Conservation (phyloP, 2,329 filamentous ascomycete genomes). For the Aspergillus sp. region DNA sequence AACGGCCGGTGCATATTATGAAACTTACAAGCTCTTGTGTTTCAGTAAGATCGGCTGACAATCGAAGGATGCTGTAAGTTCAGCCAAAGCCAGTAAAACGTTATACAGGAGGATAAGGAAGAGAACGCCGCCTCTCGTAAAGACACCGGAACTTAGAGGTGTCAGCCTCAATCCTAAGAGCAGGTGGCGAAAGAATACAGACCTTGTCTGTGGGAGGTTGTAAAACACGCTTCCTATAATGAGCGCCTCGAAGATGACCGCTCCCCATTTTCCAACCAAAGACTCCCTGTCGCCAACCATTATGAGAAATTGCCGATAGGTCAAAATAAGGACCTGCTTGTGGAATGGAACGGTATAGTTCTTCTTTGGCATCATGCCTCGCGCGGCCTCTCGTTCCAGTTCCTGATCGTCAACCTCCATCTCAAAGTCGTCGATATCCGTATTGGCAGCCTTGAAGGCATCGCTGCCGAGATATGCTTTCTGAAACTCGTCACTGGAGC, state of each 20-base stretch:
- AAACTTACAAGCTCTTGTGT: conserved; percentile 53
- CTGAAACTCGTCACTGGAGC: conserved; percentile 48
- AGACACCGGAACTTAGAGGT: conserved; percentile 40
- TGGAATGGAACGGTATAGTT: conserved; percentile 45
- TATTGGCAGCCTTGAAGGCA: conserved; percentile 33
- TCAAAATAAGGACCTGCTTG: conserved; percentile 43
- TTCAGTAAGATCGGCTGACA: conserved; percentile 58
- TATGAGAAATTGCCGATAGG: conserved; percentile 46
- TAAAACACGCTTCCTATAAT: conserved; percentile 45
- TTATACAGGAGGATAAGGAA: conserved; percentile 58
- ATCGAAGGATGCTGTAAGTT: conserved; percentile 52
- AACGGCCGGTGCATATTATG: neutral
- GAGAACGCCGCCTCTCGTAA: conserved; percentile 51
- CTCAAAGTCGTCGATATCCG: conserved; percentile 48
- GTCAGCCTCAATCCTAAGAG: neutral
- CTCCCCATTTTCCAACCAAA: conserved; percentile 43
- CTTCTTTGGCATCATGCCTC: conserved; percentile 35
- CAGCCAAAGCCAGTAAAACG: conserved; percentile 50
- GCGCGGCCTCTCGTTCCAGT: conserved; percentile 32
- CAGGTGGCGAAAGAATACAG: neutral
- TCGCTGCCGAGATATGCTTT: conserved; percentile 42
- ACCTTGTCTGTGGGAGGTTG: conserved; percentile 43
- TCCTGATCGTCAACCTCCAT: conserved; percentile 34
- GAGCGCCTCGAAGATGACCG: conserved; percentile 37
- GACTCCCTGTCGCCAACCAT: conserved; percentile 47